Conservation (phyloP, 2,329 filamentous ascomycete genomes). For the Pseudocercospora ulei region DNA sequence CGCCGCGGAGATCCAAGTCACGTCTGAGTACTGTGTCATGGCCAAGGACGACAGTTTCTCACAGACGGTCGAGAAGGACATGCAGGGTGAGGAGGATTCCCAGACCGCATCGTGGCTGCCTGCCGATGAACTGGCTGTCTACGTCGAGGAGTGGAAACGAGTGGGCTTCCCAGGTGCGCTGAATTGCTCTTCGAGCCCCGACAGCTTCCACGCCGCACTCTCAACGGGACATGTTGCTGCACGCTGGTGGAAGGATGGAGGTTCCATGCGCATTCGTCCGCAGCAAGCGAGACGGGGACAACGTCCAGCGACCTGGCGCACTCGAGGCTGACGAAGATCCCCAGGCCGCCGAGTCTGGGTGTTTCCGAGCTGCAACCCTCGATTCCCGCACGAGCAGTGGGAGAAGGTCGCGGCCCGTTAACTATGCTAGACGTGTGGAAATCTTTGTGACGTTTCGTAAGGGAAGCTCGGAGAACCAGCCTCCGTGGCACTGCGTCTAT, state of each 20-base stretch:
- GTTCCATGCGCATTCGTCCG: constrained; percentile 54
- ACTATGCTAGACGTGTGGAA: constrained; percentile 41
- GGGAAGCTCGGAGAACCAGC: background rate
- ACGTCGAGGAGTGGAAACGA: constrained; percentile 51
- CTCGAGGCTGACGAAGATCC: constrained; percentile 48
- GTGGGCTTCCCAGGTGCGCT: constrained; percentile 57
- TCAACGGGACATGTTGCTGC: constrained; percentile 48
- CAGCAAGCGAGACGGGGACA: constrained; percentile 57
- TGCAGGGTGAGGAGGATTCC: constrained; percentile 44
- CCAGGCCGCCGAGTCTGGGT: constrained; percentile 34
- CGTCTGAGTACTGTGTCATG: constrained; percentile 64
- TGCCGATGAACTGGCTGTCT: constrained; percentile 50
- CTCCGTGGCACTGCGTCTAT: too few species aligned
- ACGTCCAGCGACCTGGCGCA: constrained; percentile 56
- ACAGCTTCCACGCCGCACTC: constrained; percentile 42
- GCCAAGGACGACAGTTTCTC: constrained; percentile 50
- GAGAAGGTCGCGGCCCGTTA: constrained; percentile 44
- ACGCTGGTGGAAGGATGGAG: constrained; percentile 52
- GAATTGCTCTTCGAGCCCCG: constrained; percentile 56
- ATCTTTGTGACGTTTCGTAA: background rate
- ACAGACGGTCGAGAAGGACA: constrained; percentile 46
- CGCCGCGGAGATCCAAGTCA: constrained; percentile 48
- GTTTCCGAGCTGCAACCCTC: constrained; percentile 53
- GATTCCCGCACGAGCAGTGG: constrained; percentile 59
- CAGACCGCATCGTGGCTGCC: constrained; percentile 49